These are phyloP conservation scores for Phytophthora niederhauseri DNA, from an alignment of 352 stramenopile genomes.

Conservation along the genomic window DNA sequence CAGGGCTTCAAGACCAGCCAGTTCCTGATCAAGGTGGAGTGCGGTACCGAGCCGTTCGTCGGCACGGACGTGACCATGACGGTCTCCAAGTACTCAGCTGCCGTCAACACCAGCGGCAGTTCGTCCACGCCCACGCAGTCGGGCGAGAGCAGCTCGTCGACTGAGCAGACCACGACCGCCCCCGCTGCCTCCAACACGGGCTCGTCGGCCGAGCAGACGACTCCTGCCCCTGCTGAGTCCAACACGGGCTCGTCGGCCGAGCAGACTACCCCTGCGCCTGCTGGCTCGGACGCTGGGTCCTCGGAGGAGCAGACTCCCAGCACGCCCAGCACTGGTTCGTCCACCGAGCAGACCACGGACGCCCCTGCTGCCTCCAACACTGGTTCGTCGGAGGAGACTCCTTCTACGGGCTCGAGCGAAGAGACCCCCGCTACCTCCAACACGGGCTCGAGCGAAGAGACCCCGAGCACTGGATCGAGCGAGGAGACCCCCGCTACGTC, in stretches of 20 bases:
- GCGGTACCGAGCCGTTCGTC: constrained; percentile 45
- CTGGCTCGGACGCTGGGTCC: not conserved
- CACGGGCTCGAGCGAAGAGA: too few species aligned
- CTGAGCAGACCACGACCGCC: constrained; percentile 19
- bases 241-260: constrained; percentile 6
- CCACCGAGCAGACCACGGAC: not conserved
- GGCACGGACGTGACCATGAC: constrained; percentile 34
- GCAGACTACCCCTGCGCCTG: not conserved
- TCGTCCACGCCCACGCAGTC: constrained; percentile 16
- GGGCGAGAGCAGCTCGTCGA: constrained; percentile 20
- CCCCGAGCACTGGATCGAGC: not conserved
- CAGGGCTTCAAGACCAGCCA: constrained; percentile 39
- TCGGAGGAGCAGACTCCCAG: not conserved
- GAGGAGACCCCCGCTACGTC: not conserved
- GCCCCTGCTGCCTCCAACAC: not conserved
- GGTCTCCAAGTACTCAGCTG: constrained; percentile 42
- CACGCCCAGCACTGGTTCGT: not conserved
- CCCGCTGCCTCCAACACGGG: constrained; percentile 5
- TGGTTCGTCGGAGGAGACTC: not conserved
- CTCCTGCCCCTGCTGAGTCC: constrained; percentile 15
- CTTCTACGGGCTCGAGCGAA: not conserved
- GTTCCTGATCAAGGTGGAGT: constrained; percentile 49
- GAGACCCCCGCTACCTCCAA: not conserved
- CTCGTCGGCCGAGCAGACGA: constrained; percentile 17
- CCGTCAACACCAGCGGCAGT: constrained; percentile 25